Evolutionary conservation across 1,284 basidiomycete genomes (phyloP).

Genomic region (Sporisorium scitamineum): DNA sequence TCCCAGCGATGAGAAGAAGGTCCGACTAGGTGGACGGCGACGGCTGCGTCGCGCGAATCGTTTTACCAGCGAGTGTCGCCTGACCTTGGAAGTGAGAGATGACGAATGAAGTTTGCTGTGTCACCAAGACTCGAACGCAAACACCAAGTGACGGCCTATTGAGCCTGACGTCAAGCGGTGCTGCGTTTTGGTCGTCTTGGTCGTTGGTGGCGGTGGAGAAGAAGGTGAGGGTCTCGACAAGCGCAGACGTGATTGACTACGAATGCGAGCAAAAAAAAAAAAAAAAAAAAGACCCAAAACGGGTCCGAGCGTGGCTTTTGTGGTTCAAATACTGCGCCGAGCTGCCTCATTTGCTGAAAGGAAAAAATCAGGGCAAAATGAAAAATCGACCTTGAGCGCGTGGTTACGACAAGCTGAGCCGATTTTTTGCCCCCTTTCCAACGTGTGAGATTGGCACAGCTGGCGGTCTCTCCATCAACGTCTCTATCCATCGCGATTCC

Average conservation of each 20-base stretch:
- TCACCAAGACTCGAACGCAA: slow-evolving; percentile 1
- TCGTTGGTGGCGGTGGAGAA: slow-evolving; percentile 3
- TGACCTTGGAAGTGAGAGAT: not conserved
- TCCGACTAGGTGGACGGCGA: not conserved
- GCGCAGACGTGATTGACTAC: not conserved
- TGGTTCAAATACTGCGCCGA: not conserved
- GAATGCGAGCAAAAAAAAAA: not conserved
- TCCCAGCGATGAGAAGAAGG: not conserved
- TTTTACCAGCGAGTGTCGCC: not conserved
- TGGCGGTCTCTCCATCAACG: not conserved
- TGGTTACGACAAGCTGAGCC: slow-evolving; percentile 3
- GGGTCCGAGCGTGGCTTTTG: slow-evolving; percentile 29
- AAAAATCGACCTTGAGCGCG: slow-evolving; percentile 3
- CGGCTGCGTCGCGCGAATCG: not conserved
- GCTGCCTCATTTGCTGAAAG: not conserved
- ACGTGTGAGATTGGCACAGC: not conserved
- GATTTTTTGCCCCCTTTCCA: not conserved
- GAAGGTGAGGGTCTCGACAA: not conserved
- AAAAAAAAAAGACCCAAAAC: not conserved
- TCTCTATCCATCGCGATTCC: not conserved
- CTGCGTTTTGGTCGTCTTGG: slow-evolving; percentile 17
- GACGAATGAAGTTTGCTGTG: too few species aligned
- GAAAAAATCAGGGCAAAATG: not conserved
- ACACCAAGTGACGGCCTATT: slow-evolving; percentile 12
- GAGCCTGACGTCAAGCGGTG: slow-evolving; percentile 4